Evolutionary conservation across 768 basidiomycete species (phyloP).

Genomic region (Hysterangium stoloniferum): DNA sequence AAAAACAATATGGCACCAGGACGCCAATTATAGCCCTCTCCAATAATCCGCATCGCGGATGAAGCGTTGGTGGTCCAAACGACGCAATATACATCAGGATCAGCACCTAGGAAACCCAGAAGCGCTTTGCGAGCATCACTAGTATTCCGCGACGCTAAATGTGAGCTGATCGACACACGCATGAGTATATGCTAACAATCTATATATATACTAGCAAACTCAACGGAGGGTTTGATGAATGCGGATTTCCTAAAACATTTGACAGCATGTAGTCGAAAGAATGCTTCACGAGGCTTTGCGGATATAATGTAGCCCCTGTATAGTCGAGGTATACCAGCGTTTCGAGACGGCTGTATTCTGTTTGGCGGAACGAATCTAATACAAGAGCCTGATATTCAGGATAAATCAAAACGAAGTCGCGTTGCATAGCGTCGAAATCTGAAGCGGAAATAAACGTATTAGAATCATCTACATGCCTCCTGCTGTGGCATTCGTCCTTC

Average conservation of each 20-base stretch:
- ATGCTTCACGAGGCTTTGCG: constrained; percentile 64
- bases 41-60: constrained; percentile 72
- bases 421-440: not conserved
- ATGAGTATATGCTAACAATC: constrained; percentile 7
- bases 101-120: constrained; percentile 69
- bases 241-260: constrained; percentile 73
- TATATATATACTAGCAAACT: constrained; percentile 8
- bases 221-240: constrained; percentile 75
- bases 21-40: constrained; percentile 70
- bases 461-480: constrained; percentile 1
- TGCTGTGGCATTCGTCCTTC: no score
- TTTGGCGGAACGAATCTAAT: constrained; percentile 56
- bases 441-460: no score
- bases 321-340: constrained; percentile 79
- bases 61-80: constrained; percentile 79
- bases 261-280: constrained; percentile 62
- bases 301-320: constrained; percentile 79
- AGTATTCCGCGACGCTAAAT: constrained; percentile 56
- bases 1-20: constrained; percentile 56
- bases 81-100: constrained; percentile 62
- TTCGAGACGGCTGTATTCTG: constrained; percentile 54
- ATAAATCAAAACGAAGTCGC: constrained; percentile 32
- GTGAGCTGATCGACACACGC: constrained; percentile 42
- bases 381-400: constrained; percentile 68
- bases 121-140: constrained; percentile 65